These are phyloP conservation scores for Penicillium paxilli DNA, from an alignment of 495 filamentous ascomycete genomes.

Conservation along the genomic window DNA sequence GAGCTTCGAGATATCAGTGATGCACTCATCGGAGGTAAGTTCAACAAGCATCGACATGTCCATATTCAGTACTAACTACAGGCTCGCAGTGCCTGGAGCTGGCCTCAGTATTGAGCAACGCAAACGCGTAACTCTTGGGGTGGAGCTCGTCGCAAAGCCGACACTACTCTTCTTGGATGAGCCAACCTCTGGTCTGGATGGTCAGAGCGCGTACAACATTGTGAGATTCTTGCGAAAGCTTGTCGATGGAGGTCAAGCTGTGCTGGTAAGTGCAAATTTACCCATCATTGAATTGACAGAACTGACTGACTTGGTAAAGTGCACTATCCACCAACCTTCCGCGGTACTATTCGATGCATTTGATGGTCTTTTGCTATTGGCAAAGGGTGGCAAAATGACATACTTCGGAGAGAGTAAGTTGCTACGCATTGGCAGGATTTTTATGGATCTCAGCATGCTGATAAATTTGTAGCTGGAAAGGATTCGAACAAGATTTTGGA, in stretches of 20 bases:
- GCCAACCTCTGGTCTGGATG: conserved; percentile 65
- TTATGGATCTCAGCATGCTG: too few relatives aligned
- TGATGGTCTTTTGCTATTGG: conserved; percentile 51
- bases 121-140: conserved; percentile 86
- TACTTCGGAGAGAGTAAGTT: conserved; percentile 58
- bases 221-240: conserved; percentile 82
- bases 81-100: conserved; percentile 54
- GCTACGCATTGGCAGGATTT: too few relatives aligned
- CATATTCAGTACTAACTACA: conserved; percentile 2
- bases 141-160: conserved; percentile 67
- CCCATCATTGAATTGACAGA: not conserved
- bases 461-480: conserved; percentile 57
- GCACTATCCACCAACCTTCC: conserved; percentile 94
- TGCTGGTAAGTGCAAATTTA: conserved; percentile 50
- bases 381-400: conserved; percentile 52
- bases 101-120: conserved; percentile 85
- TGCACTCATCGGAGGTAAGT: conserved; percentile 64
- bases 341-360: conserved; percentile 57
- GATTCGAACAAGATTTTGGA: conserved; percentile 56
- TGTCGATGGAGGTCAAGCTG: conserved; percentile 79
- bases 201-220: conserved; percentile 61
- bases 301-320: conserved; percentile 33
- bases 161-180: conserved; percentile 67
- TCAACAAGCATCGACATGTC: not conserved
- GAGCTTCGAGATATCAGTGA: conserved; percentile 46